Conservation (phyloP, 2,329 filamentous ascomycete genomes). For the Chaetomium strumarium region DNA sequence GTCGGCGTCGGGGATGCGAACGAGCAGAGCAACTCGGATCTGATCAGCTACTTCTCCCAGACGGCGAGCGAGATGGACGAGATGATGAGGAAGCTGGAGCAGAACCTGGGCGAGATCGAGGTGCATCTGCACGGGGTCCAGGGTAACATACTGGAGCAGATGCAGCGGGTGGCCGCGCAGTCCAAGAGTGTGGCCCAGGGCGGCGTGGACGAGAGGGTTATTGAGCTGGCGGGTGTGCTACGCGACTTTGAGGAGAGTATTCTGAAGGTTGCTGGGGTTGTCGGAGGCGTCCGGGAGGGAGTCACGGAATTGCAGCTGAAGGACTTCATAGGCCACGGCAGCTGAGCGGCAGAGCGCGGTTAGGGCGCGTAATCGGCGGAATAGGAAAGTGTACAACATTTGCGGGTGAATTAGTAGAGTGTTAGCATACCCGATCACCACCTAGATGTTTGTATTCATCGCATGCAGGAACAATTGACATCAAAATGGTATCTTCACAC, state of each 20-base stretch:
- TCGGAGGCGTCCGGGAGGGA: slow-evolving; percentile 54
- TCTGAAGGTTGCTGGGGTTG: slow-evolving; percentile 54
- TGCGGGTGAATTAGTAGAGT: background rate
- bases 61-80: slow-evolving; percentile 56
- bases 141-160: slow-evolving; percentile 51
- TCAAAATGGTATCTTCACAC: slow-evolving; percentile 12
- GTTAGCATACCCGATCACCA: slow-evolving; percentile 4
- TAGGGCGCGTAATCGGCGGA: background rate
- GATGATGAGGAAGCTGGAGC: slow-evolving; percentile 52
- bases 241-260: slow-evolving; percentile 62
- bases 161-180: slow-evolving; percentile 41
- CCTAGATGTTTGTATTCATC: background rate
- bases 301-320: slow-evolving; percentile 53
- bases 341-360: slow-evolving; percentile 7
- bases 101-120: slow-evolving; percentile 59
- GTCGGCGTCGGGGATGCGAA: slow-evolving; percentile 39
- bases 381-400: slow-evolving; percentile 4
- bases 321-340: slow-evolving; percentile 35
- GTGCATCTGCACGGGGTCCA: slow-evolving; percentile 60
- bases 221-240: slow-evolving; percentile 53
- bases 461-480: background rate
- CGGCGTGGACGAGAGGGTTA: slow-evolving; percentile 40
- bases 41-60: slow-evolving; percentile 59
- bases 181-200: slow-evolving; percentile 32
- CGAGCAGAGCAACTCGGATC: slow-evolving; percentile 49